Base-by-base conservation (phyloP, 495 filamentous ascomycete genomes). In the Trichoderma erinaceum region DNA sequence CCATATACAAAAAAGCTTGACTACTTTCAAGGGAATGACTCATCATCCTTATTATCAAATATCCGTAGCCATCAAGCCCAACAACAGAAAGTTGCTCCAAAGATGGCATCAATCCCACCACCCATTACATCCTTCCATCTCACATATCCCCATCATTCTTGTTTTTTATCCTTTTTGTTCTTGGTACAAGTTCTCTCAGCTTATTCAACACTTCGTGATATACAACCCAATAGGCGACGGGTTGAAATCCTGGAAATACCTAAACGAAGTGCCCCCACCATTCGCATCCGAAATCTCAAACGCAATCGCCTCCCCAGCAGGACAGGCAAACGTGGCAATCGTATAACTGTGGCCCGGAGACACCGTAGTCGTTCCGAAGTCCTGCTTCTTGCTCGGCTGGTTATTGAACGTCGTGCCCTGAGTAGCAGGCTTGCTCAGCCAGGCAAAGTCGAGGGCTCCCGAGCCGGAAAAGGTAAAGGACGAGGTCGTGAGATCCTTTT, bases 211-310 rank as follows among this genome's bases (percentile, higher is more conserved):
- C 25, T 27, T 61, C 11, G 7, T 85, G 69, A 92, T 80, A 75
- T 82, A 91, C 69, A 91, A 75, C 52, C 89, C 88, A 68, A 90
- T 82, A 71, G 88, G 85, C 66, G 79, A 78, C 27, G 84, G 84
- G 70, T 84, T 86, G 69, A 73, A 86, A 73, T 89, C 84, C 73
- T 92, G 80, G 75, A 88, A 87, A 71, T 84, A 91, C 66, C 86
- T 75, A n/a, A 92, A 72, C 58, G 81, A 71, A 23, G 86, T 83
- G 68, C 74, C 77, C 38, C 82, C 85, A 8, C 44, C 66, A 0
- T 65, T 43, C 21, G 79, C 78, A 67, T 29, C 56, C 56, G 56
- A 61, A 32, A 89, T 78, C 76, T 84, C 77, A 67, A 81, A 85
- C 11, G 74, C 75, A 18, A 88, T 73, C 8, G 78, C 75, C 69